A percentile compares a stretch with the other conserved stretches of the same genome.
Conservation (phyloP, 805 yeast genomes). For the Crinitomyces ghanaensis region DNA sequence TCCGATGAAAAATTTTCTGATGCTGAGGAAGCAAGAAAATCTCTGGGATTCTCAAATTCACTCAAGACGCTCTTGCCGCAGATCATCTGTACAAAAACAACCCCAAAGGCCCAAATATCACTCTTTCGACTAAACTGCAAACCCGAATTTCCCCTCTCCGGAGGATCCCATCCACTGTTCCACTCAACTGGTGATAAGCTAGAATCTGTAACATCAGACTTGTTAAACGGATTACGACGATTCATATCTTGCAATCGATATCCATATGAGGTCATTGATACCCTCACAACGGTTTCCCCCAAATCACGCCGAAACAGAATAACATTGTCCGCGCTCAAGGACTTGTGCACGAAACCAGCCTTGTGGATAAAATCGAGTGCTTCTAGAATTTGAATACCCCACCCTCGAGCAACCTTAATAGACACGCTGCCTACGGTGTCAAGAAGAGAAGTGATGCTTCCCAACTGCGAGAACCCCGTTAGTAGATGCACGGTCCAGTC, state of each 20-base stretch:
- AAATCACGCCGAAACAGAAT: slow-evolving; percentile 38
- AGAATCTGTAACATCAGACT: background rate
- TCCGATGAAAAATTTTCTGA: slow-evolving; percentile 40
- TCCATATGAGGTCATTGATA: slow-evolving; percentile 20
- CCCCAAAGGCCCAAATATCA: slow-evolving; percentile 91
- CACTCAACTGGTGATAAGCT: slow-evolving; percentile 1
- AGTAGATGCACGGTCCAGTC: slow-evolving; percentile 61
- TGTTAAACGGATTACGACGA: slow-evolving; percentile 14
- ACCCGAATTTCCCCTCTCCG: slow-evolving; percentile 40
- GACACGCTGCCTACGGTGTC: slow-evolving; percentile 56
- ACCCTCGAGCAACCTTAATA: slow-evolving; percentile 67
- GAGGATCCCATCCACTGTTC: slow-evolving; percentile 94
- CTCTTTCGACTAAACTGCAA: slow-evolving; percentile 60
- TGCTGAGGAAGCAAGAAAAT: slow-evolving; percentile 41
- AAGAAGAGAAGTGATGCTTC: slow-evolving; percentile 52
- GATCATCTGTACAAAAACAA: slow-evolving; percentile 54
- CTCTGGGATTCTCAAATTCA: slow-evolving; percentile 48
- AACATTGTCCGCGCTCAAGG: slow-evolving; percentile 50
- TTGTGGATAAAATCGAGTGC: slow-evolving; percentile 78
- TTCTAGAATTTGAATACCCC: slow-evolving; percentile 81
- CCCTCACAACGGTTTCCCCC: slow-evolving; percentile 32
- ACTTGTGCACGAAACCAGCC: slow-evolving; percentile 68
- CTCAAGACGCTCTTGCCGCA: slow-evolving; percentile 46
- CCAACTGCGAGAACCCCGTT: slow-evolving; percentile 50
- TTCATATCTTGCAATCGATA: slow-evolving; percentile 24